Percentiles rank a stretch among this genome's conserved stretches.
These are phyloP conservation scores for Penicillium alfredii DNA, from an alignment of 495 filamentous ascomycete species.

Conservation along the genomic window DNA sequence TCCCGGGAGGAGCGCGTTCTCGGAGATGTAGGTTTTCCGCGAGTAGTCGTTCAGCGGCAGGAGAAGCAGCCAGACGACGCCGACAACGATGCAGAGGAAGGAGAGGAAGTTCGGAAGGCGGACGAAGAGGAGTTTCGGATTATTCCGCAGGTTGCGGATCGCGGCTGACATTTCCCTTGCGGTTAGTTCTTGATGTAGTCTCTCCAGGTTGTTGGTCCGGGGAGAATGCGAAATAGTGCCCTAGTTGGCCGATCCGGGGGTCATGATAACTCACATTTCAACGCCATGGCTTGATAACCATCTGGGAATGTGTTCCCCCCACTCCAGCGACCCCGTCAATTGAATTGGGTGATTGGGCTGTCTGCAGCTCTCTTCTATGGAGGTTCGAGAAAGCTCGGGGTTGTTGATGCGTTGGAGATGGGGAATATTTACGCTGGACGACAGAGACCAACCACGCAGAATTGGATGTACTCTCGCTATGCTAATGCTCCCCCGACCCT, in stretches of 20 bases:
- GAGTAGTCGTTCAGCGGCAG: slow-evolving; percentile 93
- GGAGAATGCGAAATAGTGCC: too few relatives aligned
- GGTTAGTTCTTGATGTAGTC: slow-evolving; percentile 11
- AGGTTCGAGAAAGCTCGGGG: slow-evolving; percentile 8
- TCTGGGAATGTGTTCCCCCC: slow-evolving; percentile 15
- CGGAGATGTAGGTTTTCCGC: slow-evolving; percentile 89
- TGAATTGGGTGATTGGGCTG: slow-evolving; percentile 7
- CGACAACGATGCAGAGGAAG: slow-evolving; percentile 77
- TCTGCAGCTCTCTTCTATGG: too few relatives aligned
- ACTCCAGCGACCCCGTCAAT: slow-evolving; percentile 8
- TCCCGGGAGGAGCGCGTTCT: slow-evolving; percentile 91
- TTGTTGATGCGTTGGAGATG: slow-evolving; percentile 22
- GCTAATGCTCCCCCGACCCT: slow-evolving; percentile 18
- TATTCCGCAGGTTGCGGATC: slow-evolving; percentile 42
- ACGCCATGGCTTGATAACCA: slow-evolving; percentile 30
- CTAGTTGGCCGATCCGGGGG: too few relatives aligned
- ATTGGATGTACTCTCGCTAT: slow-evolving; percentile 21
- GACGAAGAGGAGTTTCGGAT: slow-evolving; percentile 36
- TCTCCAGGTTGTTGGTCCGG: slow-evolving; percentile 14
- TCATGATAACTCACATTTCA: slow-evolving; percentile 46
- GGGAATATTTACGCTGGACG: slow-evolving; percentile 23
- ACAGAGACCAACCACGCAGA: slow-evolving; percentile 19
- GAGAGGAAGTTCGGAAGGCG: slow-evolving; percentile 53
- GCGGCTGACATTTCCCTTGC: slow-evolving; percentile 25
- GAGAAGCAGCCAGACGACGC: slow-evolving; percentile 85